phyloP scores from a whole-genome alignment of 306 rosid species.

The Sechiopsis laciniata region DNA sequence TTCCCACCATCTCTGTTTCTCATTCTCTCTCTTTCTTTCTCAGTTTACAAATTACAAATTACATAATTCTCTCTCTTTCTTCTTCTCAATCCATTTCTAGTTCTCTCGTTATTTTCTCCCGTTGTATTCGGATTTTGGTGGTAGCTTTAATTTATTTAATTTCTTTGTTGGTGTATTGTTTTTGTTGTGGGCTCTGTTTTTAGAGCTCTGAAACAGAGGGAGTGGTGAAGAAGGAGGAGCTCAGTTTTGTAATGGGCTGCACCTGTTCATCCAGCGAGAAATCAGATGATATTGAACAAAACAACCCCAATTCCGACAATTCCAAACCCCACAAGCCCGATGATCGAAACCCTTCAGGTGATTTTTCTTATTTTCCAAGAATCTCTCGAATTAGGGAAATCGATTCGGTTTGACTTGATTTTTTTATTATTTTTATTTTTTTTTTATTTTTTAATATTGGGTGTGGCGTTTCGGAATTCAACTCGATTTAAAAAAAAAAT shows the following conservation, averaged over 20 bases:
- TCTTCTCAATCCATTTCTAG: too few relatives aligned
- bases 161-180: neutral
- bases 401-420: slow-evolving; percentile 17
- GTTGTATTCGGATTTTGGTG: slow-evolving; percentile 21
- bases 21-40: too few relatives aligned
- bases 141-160: neutral
- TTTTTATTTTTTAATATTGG: neutral
- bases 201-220: slow-evolving; percentile 1
- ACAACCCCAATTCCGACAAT: slow-evolving; percentile 13
- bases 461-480: neutral
- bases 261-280: slow-evolving; percentile 36
- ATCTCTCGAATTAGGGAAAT: neutral
- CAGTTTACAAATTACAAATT: too few relatives aligned
- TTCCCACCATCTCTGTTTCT: too few relatives aligned
- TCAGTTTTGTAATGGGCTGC: slow-evolving; percentile 52
- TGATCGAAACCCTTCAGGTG: slow-evolving; percentile 41
- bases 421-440: neutral
- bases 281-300: slow-evolving; percentile 23
- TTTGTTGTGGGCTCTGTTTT: slow-evolving; percentile 28
- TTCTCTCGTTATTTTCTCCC: slow-evolving; percentile 13
- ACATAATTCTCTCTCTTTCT: too few relatives aligned
- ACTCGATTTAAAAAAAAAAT: too few relatives aligned
- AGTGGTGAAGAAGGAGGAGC: too few relatives aligned
- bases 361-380: neutral
- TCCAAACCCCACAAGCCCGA: slow-evolving; percentile 30